Base-by-base conservation (phyloP, 2,329 filamentous ascomycete species). In the Ophiostoma perfectum region DNA sequence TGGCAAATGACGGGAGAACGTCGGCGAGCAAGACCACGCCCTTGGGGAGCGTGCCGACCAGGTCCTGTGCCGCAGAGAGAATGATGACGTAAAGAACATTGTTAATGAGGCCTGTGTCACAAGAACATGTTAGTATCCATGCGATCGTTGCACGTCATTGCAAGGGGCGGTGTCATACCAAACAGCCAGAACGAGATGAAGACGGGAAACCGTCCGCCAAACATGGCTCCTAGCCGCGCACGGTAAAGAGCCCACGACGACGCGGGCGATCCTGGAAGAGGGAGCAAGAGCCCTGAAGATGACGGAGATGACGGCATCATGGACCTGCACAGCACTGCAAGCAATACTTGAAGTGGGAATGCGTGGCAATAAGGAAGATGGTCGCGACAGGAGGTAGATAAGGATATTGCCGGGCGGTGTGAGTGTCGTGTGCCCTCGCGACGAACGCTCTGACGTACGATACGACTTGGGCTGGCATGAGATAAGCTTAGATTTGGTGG, bases 71-170 rank as follows among this genome's bases (percentile, higher is more conserved):
- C 47, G 95, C 91, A 42, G 93, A 96, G 75, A 99, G 90, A 76
- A 98, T 95, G 77, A 98, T 91, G 68, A 98, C 94, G 79, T 97
- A 98, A 80, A 97, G 90, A 73, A 98, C 92, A 80, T 98, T 98
- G 80, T 99, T 98, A 77, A 98, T 95, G 18, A 95, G 81, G 66
- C 92, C 60, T 63, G 58, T n/a, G 58, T 92, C 94, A 75, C 42
- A 12, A 9, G 49, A 36, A 38, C 27, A 38, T 62, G 38, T 66
- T 12, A 62, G 44, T 3, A 11, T 36, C 55, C 9, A n/a, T 36
- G 27, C 2, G n/a, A 9, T 14, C 14, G 5, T 41, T 7, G 12
- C 12, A 49, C 38, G 4, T 7, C 38, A 60, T 16, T 41, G 6
- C 7, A n/a, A 38, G 16, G 6, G 12, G 38, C 12, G 38, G 39